Base-by-base conservation (phyloP, 1,284 basidiomycete species). In the Microbotryum violaceum region DNA sequence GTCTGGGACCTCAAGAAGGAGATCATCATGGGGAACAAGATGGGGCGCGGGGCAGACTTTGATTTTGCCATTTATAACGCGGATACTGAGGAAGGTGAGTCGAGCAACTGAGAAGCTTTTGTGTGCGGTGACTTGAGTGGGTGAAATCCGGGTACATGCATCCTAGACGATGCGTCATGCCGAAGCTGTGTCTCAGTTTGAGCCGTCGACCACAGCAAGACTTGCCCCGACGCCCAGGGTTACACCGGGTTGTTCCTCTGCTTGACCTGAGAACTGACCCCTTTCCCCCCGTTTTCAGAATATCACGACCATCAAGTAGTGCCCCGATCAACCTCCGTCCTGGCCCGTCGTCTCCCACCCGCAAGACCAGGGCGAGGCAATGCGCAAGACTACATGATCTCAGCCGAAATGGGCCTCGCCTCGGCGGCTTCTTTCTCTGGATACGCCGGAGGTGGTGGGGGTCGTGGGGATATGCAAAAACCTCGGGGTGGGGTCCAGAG, bases 1-100 rank as follows among this genome's bases (percentile, higher is more conserved):
- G 91, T 98, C 68, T 98, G 97, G 82, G 96, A 99, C 77, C 81
- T 99, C 76, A 99, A 99, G 80, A 89, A 88, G 79, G 94, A 98
- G 79, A 91, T 99, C 75, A 94, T 99, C 73, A 79, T 96, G 68
- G 88, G 87, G 74, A 97, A 97, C 77, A 93, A 89, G 76, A 86
- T 99, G 77, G 78, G 77, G 72, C 85, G 84, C 78, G 96, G 96
- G 79, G 91, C 91, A 64, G 96, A 98, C 75, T 97, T 98, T 80
- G 96, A 99, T 77, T 82, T 99, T 47, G 84, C 84, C 60, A 80
- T 98, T 37, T 88, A 85, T 73, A 91, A 96, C 73, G 80, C 83
- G 57, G 72, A 73, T 47, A 85, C 87, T 14, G 87, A 89, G 67
- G 88, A 93, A 83, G 91, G 91, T 90, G 67, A 66, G 82, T 78